These are phyloP conservation scores for Calonectria leucothoes DNA, from an alignment of 2,329 filamentous ascomycete species.

Conservation along the genomic window DNA sequence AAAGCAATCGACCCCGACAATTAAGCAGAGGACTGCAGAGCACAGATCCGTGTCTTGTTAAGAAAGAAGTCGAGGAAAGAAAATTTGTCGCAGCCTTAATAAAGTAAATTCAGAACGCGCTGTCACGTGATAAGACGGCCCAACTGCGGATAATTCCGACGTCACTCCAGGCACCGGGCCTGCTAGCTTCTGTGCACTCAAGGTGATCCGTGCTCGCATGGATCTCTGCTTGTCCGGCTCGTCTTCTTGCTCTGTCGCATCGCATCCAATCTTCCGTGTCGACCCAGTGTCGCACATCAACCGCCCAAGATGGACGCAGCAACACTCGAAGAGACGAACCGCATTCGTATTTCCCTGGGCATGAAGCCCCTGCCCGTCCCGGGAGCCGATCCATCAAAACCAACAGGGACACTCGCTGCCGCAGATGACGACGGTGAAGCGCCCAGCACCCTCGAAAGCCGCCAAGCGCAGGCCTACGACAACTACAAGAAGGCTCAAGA, in stretches of 20 bases:
- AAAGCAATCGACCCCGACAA: constrained; percentile 79
- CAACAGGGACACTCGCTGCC: constrained; percentile 62
- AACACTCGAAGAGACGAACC: constrained; percentile 93
- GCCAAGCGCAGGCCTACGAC: constrained; percentile 77
- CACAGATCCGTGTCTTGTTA: constrained; percentile 82
- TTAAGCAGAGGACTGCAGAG: constrained; percentile 76
- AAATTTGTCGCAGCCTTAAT: constrained; percentile 47
- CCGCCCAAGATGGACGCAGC: constrained; percentile 68
- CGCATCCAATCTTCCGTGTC: not conserved
- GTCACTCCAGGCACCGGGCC: constrained; percentile 7
- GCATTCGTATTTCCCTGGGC: constrained; percentile 88
- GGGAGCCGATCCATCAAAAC: constrained; percentile 61
- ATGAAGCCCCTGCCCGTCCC: constrained; percentile 91
- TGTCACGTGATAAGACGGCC: constrained; percentile 23
- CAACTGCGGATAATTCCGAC: constrained; percentile 14
- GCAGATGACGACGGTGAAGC: constrained; percentile 74
- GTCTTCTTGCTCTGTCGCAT: constrained; percentile 9
- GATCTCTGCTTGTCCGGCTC: constrained; percentile 18
- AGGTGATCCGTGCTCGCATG: constrained; percentile 33
- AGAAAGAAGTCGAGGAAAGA: constrained; percentile 50
- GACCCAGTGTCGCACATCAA: constrained; percentile 2
- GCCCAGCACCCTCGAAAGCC: constrained; percentile 85
- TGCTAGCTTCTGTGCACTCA: constrained; percentile 9
- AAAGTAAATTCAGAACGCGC: constrained; percentile 26
- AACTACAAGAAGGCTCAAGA: constrained; percentile 76